These are phyloP conservation scores for Lactarius quietus DNA, from an alignment of 768 basidiomycete species.

Conservation along the genomic window DNA sequence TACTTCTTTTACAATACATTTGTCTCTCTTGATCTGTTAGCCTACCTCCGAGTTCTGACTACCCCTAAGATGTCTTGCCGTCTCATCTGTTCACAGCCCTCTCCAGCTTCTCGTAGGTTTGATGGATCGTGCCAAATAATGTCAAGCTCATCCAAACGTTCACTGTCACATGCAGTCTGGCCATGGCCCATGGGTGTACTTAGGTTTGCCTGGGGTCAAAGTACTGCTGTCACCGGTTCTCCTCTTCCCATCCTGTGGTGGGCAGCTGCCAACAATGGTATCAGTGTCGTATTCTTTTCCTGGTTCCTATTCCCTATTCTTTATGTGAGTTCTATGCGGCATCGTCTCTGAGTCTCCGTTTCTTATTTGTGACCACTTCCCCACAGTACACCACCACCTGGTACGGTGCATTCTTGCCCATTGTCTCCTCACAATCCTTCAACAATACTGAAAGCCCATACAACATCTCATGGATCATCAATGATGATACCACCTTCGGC, in stretches of 20 bases:
- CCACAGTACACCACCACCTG: conserved; percentile 57
- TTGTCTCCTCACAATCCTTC: conserved; percentile 44
- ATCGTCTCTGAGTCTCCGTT: neutral
- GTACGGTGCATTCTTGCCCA: conserved; percentile 28
- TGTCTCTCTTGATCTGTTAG: neutral
- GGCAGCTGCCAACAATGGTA: conserved; percentile 87
- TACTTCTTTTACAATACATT: conserved; percentile 46
- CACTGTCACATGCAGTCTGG: conserved; percentile 43
- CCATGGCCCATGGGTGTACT: conserved; percentile 69
- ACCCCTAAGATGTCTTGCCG: neutral
- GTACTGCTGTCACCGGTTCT: conserved; percentile 55
- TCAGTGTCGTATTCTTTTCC: conserved; percentile 78
- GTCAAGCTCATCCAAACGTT: conserved; percentile 66
- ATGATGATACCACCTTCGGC: conserved; percentile 52
- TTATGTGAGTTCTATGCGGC: conserved; percentile 42
- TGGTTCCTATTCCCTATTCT: conserved; percentile 6
- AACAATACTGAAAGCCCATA: conserved; percentile 71
- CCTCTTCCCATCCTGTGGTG: conserved; percentile 58
- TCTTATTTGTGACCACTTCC: neutral
- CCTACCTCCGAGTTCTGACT: neutral
- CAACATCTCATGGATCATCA: conserved; percentile 56
- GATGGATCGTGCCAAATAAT: conserved; percentile 85
- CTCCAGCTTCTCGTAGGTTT: conserved; percentile 70
- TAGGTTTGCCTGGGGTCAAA: conserved; percentile 90
- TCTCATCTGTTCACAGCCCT: conserved; percentile 20